Conservation (phyloP, 345 rosid genomes). For the Euclidium syriacum region DNA sequence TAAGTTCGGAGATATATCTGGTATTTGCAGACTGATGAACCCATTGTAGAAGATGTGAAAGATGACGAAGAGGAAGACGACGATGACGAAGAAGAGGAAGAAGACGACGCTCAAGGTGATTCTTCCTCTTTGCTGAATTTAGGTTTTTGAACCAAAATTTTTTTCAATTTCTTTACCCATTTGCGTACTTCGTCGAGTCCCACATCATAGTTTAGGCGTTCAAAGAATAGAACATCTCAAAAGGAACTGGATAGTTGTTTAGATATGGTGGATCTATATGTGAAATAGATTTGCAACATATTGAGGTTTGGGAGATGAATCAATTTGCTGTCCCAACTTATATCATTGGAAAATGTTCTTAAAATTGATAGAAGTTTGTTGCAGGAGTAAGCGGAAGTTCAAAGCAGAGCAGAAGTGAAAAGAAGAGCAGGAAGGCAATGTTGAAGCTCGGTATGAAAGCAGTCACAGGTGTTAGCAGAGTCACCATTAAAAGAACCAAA, state of each 20-base stretch:
- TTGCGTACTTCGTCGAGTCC: no score
- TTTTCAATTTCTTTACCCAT: no score
- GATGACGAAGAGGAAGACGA: constrained; percentile 67
- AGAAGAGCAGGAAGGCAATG: constrained; percentile 87
- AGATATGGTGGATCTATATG: background rate
- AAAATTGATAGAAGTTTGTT: background rate
- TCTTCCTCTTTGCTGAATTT: background rate
- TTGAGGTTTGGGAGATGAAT: no score
- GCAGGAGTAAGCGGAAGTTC: constrained; percentile 66
- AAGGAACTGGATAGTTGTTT: background rate
- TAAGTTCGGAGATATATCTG: background rate
- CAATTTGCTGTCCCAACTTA: no score
- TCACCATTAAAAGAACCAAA: constrained; percentile 80
- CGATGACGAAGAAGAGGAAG: constrained; percentile 62
- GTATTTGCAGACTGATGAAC: constrained; percentile 40
- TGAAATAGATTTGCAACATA: no score
- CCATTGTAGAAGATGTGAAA: constrained; percentile 63
- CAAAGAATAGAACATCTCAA: background rate
- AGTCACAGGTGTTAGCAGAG: constrained; percentile 70
- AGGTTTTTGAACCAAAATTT: background rate
- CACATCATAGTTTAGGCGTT: background rate
- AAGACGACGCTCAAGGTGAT: constrained; percentile 55
- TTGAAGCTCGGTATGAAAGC: constrained; percentile 86
- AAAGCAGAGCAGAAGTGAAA: constrained; percentile 86
- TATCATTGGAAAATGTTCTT: background rate